Conservation (phyloP, 257 asterid genomes). For the Craterostigma plantagineum region DNA sequence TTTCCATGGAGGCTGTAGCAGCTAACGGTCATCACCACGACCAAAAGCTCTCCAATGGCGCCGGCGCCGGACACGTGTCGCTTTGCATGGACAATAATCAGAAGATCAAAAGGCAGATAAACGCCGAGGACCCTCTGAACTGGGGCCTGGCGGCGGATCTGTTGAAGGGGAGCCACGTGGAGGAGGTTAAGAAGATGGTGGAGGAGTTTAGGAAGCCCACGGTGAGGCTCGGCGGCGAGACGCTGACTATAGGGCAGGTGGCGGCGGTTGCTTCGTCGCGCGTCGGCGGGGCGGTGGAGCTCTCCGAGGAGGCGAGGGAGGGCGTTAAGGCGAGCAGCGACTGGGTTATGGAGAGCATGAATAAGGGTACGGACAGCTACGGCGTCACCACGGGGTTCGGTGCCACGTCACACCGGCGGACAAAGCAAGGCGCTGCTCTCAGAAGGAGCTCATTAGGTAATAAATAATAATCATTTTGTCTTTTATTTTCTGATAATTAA, state of each 20-base stretch:
- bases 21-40: no score
- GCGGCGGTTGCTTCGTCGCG: constrained; percentile 1
- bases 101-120: no score
- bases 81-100: no score
- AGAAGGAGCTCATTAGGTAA: constrained; percentile 6
- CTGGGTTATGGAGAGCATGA: constrained; percentile 3
- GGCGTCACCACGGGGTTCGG: constrained; percentile 7
- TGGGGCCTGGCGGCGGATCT: not conserved
- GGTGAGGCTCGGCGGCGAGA: constrained; percentile 6
- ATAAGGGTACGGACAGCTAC: constrained; percentile 1
- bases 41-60: no score
- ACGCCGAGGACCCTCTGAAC: constrained; percentile 6
- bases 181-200: constrained; percentile 6
- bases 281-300: not conserved
- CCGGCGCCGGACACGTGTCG: no score
- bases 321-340: constrained; percentile 6
- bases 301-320: constrained; percentile 1
- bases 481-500: not conserved
- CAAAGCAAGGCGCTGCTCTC: constrained; percentile 2
- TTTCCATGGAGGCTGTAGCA: no score
- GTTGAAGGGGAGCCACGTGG: constrained; percentile 5
- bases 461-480: not conserved
- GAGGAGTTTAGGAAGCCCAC: constrained; percentile 5
- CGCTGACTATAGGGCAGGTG: constrained; percentile 1
- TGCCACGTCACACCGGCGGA: constrained; percentile 4